Evolutionary conservation across 768 basidiomycete species (phyloP).

Genomic region (Mrakia hoshinonis): DNA sequence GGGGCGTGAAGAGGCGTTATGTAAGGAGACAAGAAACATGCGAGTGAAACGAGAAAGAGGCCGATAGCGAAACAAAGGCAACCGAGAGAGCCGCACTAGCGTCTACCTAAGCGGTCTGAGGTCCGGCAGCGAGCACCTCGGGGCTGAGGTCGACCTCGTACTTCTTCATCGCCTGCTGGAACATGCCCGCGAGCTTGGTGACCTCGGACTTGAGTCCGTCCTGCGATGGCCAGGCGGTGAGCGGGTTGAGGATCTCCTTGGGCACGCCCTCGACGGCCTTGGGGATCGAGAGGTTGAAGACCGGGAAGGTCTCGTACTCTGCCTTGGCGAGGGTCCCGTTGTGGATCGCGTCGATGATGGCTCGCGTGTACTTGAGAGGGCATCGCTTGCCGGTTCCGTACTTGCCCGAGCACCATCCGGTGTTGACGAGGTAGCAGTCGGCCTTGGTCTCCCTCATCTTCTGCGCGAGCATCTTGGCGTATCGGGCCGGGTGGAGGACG

Average conservation of each 20-base stretch:
- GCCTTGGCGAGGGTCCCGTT: slow-evolving; percentile 79
- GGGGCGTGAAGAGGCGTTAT: not conserved
- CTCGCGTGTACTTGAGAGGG: slow-evolving; percentile 89
- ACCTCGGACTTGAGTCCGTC: slow-evolving; percentile 83
- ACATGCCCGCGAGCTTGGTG: slow-evolving; percentile 57
- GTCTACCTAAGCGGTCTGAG: slow-evolving; percentile 36
- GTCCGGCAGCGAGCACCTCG: slow-evolving; percentile 75
- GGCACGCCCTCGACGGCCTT: slow-evolving; percentile 77
- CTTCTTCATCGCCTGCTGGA: slow-evolving; percentile 76
- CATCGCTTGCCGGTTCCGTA: slow-evolving; percentile 89
- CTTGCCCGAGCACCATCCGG: slow-evolving; percentile 76
- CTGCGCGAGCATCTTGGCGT: slow-evolving; percentile 93
- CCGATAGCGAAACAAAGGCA: not conserved
- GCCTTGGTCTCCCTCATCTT: slow-evolving; percentile 83
- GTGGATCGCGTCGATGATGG: slow-evolving; percentile 95
- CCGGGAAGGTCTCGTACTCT: slow-evolving; percentile 68
- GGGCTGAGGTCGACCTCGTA: slow-evolving; percentile 79
- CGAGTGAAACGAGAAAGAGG: not conserved
- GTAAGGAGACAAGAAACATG: not conserved
- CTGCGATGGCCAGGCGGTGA: slow-evolving; percentile 76
- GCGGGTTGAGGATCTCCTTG: slow-evolving; percentile 79
- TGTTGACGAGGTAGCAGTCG: slow-evolving; percentile 98
- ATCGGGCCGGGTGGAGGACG: slow-evolving; percentile 88
- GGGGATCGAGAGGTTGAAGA: slow-evolving; percentile 76
- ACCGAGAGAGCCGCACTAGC: not conserved